A percentile compares a stretch with the other conserved stretches of the same genome.
Conservation (phyloP, 2,329 filamentous ascomycete genomes). For the Leptoxyphium fumago region DNA sequence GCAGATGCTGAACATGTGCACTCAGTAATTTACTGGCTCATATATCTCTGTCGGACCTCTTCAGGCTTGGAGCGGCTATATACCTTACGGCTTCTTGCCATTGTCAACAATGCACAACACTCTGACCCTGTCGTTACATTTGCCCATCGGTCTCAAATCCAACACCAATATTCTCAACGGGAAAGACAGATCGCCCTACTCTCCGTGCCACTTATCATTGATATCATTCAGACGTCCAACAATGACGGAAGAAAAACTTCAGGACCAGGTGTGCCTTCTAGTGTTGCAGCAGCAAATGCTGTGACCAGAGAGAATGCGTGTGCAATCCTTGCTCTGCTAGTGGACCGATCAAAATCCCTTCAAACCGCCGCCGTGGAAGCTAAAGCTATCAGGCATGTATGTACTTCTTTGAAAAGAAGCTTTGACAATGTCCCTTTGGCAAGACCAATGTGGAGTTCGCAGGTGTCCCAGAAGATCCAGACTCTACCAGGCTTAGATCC, state of each 20-base stretch:
- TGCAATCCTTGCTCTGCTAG: slow-evolving; percentile 59
- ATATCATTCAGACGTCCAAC: slow-evolving; percentile 24
- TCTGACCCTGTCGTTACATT: slow-evolving; percentile 21
- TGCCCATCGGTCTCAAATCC: slow-evolving; percentile 14
- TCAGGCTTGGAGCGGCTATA: slow-evolving; percentile 26
- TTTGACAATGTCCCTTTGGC: slow-evolving; percentile 44
- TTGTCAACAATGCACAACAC: slow-evolving; percentile 21
- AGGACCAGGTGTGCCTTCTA: slow-evolving; percentile 12
- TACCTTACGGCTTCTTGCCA: slow-evolving; percentile 26
- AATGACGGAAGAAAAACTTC: neutral
- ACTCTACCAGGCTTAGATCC: slow-evolving; percentile 14
- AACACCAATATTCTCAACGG: slow-evolving; percentile 23
- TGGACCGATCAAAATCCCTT: slow-evolving; percentile 62
- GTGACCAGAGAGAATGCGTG: slow-evolving; percentile 50
- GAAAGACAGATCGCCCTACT: slow-evolving; percentile 30
- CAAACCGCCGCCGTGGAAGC: slow-evolving; percentile 72
- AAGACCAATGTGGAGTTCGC: slow-evolving; percentile 35
- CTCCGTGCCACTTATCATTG: slow-evolving; percentile 33
- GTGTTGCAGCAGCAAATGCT: neutral
- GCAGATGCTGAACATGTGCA: neutral
- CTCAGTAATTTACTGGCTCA: slow-evolving; percentile 24
- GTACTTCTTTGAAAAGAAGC: slow-evolving; percentile 49
- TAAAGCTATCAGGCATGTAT: slow-evolving; percentile 45
- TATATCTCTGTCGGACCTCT: slow-evolving; percentile 28
- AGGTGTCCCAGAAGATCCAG: slow-evolving; percentile 18